Percentiles rank a stretch among this genome's conserved stretches.
Conservation (phyloP, 2,329 filamentous ascomycete species). For the Cryphonectria japonica region DNA sequence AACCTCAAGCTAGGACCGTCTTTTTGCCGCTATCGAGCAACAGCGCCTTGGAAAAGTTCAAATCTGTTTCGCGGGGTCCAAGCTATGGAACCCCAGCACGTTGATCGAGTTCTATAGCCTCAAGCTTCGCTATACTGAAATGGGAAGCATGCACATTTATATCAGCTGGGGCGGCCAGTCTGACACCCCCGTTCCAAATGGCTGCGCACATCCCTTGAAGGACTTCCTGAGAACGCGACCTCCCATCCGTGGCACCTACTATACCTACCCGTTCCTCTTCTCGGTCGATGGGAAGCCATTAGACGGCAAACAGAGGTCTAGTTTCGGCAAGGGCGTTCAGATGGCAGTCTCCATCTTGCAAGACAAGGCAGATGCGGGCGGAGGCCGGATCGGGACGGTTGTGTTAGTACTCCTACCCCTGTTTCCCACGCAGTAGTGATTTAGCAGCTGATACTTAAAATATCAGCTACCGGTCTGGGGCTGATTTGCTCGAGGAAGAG, state of each 20-base stretch:
- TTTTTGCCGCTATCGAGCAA: constrained; percentile 9
- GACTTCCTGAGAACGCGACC: constrained; percentile 3
- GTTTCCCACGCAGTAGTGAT: not conserved
- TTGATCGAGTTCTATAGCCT: constrained; percentile 24
- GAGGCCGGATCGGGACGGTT: constrained; percentile 11
- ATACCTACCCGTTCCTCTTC: constrained; percentile 17
- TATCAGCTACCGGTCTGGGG: not conserved
- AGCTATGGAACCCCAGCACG: constrained; percentile 2
- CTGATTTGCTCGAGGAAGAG: not conserved
- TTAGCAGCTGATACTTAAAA: not conserved
- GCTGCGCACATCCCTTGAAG: not conserved
- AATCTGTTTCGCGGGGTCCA: constrained; percentile 20
- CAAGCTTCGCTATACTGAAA: constrained; percentile 18
- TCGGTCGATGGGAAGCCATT: not conserved
- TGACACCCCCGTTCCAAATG: not conserved
- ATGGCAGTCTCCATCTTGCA: constrained; percentile 7
- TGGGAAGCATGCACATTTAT: constrained; percentile 9
- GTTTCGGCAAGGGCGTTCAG: not conserved
- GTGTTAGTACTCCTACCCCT: not conserved
- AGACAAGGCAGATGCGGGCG: not conserved
- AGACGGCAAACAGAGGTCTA: not conserved
- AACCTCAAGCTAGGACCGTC: not conserved
- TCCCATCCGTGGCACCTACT: constrained; percentile 17
- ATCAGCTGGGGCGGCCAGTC: constrained; percentile 5
- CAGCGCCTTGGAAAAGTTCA: constrained; percentile 17